These are phyloP conservation scores for Rhododendron ferrugineum DNA, from an alignment of 148 eudicot genomes.

Conservation along the genomic window DNA sequence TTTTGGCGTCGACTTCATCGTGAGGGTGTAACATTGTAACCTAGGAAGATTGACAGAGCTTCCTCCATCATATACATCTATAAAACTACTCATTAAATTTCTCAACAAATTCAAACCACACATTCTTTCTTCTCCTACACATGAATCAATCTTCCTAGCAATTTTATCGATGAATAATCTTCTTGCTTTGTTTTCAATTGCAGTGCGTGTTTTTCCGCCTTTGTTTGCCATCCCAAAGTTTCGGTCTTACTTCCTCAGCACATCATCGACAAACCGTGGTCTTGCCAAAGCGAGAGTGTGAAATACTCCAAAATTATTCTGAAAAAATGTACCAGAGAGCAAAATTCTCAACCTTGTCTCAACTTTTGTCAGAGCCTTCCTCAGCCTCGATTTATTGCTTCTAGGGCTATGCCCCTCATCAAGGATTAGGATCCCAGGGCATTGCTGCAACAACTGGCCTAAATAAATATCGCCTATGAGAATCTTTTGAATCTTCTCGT, in stretches of 20 bases:
- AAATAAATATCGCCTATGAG: constrained; percentile 70
- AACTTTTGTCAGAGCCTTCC: constrained; percentile 83
- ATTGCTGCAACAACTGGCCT: constrained; percentile 70
- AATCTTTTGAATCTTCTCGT: constrained; percentile 76
- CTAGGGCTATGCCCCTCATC: constrained; percentile 98
- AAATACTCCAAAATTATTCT: constrained; percentile 96
- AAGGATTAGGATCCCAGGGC: constrained; percentile 78
- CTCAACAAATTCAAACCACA: constrained; percentile 64
- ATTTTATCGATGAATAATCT: constrained; percentile 79
- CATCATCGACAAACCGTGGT: constrained; percentile 78
- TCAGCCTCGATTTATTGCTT: constrained; percentile 80
- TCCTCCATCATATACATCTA: no score
- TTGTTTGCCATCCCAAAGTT: constrained; percentile 64
- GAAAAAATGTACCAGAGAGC: constrained; percentile 81
- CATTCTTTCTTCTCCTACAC: constrained; percentile 42
- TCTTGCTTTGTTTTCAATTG: constrained; percentile 77
- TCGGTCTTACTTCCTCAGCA: constrained; percentile 67
- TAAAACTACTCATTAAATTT: constrained; percentile 24
- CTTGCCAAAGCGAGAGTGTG: constrained; percentile 84
- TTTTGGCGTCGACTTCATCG: constrained; percentile 82
- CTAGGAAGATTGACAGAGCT: constrained; percentile 18
- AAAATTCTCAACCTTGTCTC: constrained; percentile 64
- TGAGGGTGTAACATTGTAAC: constrained; percentile 71
- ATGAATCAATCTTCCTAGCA: constrained; percentile 62
- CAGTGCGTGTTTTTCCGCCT: constrained; percentile 46